Percentiles rank a stretch among this genome's conserved stretches.
These are phyloP conservation scores for Cokeromyces recurvatus DNA, from an alignment of 371 early-diverging fungal species.

Conservation along the genomic window DNA sequence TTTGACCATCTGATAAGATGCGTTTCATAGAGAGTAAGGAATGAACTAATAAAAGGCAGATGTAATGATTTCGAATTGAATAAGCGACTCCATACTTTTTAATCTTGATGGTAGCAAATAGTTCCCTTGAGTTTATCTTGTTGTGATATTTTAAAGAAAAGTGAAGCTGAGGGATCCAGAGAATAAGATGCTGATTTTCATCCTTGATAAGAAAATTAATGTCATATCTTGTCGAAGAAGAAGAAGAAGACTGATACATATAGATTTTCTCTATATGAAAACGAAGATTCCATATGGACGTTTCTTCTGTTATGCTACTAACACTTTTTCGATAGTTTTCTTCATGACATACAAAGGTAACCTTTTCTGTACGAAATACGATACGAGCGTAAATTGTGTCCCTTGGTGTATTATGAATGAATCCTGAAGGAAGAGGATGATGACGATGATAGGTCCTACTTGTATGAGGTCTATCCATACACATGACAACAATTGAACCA, in stretches of 20 bases:
- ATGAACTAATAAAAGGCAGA: background rate
- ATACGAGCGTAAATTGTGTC: background rate
- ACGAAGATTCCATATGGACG: constrained; percentile 4
- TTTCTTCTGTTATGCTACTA: too few relatives aligned
- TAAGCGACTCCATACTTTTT: constrained; percentile 10
- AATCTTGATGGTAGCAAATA: background rate
- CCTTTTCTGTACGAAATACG: constrained; percentile 2
- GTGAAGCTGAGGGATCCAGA: constrained; percentile 13
- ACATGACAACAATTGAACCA: background rate
- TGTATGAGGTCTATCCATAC: background rate
- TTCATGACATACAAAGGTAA: too few relatives aligned
- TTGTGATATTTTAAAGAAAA: background rate
- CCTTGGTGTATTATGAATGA: constrained; percentile 12
- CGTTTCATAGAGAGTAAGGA: too few relatives aligned
- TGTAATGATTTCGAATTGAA: constrained; percentile 14
- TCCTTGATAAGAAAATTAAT: background rate
- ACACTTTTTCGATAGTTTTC: too few relatives aligned
- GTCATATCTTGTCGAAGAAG: background rate
- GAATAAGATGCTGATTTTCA: constrained; percentile 1
- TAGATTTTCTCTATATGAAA: constrained; percentile 7
- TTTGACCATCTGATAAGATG: too few relatives aligned
- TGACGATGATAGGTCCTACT: too few relatives aligned
- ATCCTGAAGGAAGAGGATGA: background rate
- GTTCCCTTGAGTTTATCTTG: background rate
- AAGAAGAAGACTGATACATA: constrained; percentile 5